A percentile compares a stretch with the other conserved stretches of the same genome.
These are phyloP conservation scores for Hibiscus trionum DNA, from an alignment of 345 rosid genomes.

Conservation along the genomic window DNA sequence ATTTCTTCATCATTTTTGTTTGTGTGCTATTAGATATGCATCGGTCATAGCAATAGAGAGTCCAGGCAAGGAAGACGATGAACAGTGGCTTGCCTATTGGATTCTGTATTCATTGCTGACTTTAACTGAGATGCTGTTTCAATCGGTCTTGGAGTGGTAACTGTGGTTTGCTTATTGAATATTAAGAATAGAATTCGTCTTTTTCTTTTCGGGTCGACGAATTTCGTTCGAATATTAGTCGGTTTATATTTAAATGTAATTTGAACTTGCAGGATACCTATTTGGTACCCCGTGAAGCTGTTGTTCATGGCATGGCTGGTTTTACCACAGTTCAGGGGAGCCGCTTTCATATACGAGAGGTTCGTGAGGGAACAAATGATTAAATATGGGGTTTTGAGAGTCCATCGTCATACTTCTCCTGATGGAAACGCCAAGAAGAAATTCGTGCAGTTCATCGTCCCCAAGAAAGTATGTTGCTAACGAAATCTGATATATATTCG, in stretches of 20 bases:
- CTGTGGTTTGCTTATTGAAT: no score
- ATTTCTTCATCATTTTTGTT: neutral
- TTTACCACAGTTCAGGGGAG: conserved; percentile 61
- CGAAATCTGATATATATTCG: neutral
- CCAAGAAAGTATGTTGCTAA: conserved; percentile 1
- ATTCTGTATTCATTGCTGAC: conserved; percentile 74
- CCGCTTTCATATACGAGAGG: conserved; percentile 62
- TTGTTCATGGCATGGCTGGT: conserved; percentile 64
- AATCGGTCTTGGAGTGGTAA: conserved; percentile 55
- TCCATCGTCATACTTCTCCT: neutral
- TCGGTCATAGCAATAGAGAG: conserved; percentile 74
- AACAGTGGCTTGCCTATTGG: conserved; percentile 98
- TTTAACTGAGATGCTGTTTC: conserved; percentile 61
- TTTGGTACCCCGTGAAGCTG: conserved; percentile 69
- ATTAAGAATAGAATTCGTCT: no score
- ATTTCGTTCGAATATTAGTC: neutral
- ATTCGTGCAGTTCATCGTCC: conserved; percentile 3
- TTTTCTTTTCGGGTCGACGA: no score
- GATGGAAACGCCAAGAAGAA: conserved; percentile 11
- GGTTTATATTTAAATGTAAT: neutral
- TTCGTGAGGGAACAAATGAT: conserved; percentile 45
- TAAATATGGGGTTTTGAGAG: conserved; percentile 26
- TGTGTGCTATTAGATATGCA: conserved; percentile 44
- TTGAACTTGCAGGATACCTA: conserved; percentile 49
- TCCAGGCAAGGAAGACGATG: conserved; percentile 48